These are phyloP conservation scores for Neurospora sp. DNA, from an alignment of 495 filamentous ascomycete species.

Conservation along the genomic window DNA sequence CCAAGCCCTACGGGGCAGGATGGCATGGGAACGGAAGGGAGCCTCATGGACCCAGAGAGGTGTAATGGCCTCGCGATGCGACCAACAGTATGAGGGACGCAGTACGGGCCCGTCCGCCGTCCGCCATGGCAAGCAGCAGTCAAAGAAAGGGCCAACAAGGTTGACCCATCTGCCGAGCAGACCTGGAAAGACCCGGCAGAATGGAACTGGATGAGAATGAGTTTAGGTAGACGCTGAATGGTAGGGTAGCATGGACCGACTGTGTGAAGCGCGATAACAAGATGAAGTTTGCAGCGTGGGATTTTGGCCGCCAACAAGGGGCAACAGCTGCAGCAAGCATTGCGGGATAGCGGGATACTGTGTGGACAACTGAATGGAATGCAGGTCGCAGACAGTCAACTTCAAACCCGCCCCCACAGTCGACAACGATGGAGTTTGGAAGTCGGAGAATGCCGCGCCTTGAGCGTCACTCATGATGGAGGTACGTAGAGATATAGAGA, in stretches of 20 bases:
- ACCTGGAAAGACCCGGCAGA: slow-evolving; percentile 12
- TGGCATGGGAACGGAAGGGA: background rate
- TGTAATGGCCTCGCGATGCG: background rate
- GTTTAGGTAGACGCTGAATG: slow-evolving; percentile 3
- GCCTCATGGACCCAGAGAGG: background rate
- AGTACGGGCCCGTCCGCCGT: background rate
- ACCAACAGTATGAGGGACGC: background rate
- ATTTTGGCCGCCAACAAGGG: background rate
- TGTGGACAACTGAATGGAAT: background rate
- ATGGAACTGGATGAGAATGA: slow-evolving; percentile 13
- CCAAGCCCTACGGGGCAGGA: background rate
- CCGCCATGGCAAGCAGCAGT: background rate
- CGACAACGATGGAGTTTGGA: background rate
- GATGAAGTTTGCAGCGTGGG: background rate
- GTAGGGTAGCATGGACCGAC: background rate
- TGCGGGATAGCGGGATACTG: background rate
- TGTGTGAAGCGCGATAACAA: background rate
- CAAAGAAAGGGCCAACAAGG: background rate
- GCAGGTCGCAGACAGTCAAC: background rate
- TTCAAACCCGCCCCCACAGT: background rate
- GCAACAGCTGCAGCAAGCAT: background rate
- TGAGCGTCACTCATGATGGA: background rate
- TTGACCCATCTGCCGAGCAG: background rate
- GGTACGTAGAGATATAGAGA: background rate
- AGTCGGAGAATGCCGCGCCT: background rate